phyloP scores from a whole-genome alignment of 164 flowering plant genomes.

The Stephania japonica region DNA sequence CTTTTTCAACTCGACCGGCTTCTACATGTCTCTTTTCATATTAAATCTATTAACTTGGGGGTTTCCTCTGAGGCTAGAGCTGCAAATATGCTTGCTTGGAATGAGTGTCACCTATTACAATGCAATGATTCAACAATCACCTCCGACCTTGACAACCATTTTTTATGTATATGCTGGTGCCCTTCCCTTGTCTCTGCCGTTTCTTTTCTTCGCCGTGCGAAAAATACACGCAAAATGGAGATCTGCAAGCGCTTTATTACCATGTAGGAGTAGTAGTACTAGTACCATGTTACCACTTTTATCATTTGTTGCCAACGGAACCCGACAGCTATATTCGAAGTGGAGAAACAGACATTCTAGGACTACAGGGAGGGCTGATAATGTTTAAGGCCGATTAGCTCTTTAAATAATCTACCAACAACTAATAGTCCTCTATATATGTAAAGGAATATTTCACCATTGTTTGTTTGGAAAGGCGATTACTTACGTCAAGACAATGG shows the following conservation, averaged over 20 bases:
- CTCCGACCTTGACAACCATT: not conserved
- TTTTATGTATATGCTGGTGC: not conserved
- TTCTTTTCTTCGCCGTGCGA: not conserved
- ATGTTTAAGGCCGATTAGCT: not conserved
- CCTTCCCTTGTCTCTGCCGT: slow-evolving; percentile 3
- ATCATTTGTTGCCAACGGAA: not conserved
- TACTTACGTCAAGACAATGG: not conserved
- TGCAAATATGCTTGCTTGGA: slow-evolving; percentile 3
- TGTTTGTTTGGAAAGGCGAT: not conserved
- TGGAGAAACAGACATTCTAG: not conserved
- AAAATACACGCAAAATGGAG: not conserved
- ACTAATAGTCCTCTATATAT: no score
- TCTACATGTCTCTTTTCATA: slow-evolving; percentile 5
- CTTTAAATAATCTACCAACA: not conserved
- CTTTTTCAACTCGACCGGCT: slow-evolving; percentile 10
- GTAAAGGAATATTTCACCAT: no score
- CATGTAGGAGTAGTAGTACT: not conserved
- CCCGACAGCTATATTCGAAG: not conserved
- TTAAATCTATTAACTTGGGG: slow-evolving; percentile 4
- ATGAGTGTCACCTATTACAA: not conserved
- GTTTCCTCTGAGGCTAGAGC: slow-evolving; percentile 14
- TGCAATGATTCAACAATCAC: not conserved
- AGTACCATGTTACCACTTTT: not conserved
- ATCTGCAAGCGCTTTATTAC: not conserved
- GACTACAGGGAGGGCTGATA: not conserved